A percentile compares a stretch with the other conserved stretches of the same genome.
These are phyloP conservation scores for Mortierella sp. DNA, from an alignment of 371 early-diverging fungal genomes.

Conservation along the genomic window DNA sequence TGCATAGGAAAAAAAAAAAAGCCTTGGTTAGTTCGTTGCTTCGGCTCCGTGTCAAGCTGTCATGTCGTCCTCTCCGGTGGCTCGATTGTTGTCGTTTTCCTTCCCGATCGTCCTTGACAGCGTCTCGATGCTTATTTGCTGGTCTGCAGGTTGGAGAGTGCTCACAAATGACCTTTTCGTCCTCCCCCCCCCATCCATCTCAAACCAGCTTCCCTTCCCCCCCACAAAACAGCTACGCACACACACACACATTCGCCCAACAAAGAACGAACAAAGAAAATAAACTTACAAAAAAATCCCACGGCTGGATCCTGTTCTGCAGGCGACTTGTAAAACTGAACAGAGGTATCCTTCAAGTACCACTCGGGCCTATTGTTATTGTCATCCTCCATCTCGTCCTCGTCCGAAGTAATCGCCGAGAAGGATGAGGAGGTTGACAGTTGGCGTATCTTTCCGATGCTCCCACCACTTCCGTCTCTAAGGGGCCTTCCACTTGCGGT, in stretches of 20 bases:
- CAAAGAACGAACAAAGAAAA: not conserved
- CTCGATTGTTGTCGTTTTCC: not conserved
- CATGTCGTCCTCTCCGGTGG: not conserved
- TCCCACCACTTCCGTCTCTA: not conserved
- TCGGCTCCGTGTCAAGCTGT: not conserved
- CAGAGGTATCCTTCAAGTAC: slow-evolving; percentile 40
- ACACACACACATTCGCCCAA: not conserved
- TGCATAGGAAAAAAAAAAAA: not conserved
- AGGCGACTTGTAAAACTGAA: slow-evolving; percentile 39
- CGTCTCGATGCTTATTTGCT: not conserved
- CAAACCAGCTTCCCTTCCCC: no score
- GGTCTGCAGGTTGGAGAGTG: not conserved
- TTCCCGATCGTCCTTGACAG: not conserved
- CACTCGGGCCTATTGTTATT: slow-evolving; percentile 21
- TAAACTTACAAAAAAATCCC: slow-evolving; percentile 44
- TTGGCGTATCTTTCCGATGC: not conserved
- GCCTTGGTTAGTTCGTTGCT: not conserved
- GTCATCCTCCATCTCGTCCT: slow-evolving; percentile 16
- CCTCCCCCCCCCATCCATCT: not conserved
- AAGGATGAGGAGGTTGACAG: slow-evolving; percentile 5
- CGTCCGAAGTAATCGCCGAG: slow-evolving; percentile 7
- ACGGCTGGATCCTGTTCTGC: slow-evolving; percentile 50
- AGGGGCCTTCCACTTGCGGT: not conserved
- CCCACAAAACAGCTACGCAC: no score
- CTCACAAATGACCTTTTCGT: not conserved